phyloP scores from a whole-genome alignment of 768 basidiomycete species.

The Phanerodontia chrysosporium region DNA sequence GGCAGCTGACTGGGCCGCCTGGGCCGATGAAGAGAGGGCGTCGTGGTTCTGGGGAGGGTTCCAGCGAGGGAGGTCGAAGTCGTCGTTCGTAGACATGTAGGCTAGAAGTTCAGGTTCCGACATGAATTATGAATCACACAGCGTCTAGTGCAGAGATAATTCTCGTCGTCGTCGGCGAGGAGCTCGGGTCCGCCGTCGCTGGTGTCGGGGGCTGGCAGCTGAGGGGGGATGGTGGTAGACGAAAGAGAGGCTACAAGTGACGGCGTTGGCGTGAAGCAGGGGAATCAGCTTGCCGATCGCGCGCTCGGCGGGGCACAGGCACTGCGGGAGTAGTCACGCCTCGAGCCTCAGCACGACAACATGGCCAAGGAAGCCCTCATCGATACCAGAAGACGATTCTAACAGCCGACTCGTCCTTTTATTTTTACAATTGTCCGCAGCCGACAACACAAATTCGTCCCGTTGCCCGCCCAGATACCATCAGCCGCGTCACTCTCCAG shows the following conservation, averaged over 20 bases:
- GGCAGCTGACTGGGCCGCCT: conserved; percentile 47
- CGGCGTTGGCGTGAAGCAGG: conserved; percentile 10
- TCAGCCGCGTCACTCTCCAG: neutral
- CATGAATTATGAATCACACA: conserved; percentile 37
- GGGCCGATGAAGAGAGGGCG: conserved; percentile 53
- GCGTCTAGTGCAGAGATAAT: conserved; percentile 8
- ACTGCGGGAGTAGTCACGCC: conserved; percentile 1
- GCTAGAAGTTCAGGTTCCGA: conserved; percentile 66
- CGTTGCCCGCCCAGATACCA: neutral
- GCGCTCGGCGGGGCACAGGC: conserved; percentile 10
- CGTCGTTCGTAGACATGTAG: conserved; percentile 79
- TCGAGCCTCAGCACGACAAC: neutral
- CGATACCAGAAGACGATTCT: conserved; percentile 1
- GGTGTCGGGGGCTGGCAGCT: conserved; percentile 15
- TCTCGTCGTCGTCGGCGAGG: conserved; percentile 4
- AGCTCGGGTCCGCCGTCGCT: conserved; percentile 18
- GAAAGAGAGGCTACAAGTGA: conserved; percentile 9
- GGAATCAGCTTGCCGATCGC: conserved; percentile 14
- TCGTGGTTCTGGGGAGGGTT: conserved; percentile 43
- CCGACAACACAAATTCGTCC: neutral
- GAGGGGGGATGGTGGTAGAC: conserved; percentile 20
- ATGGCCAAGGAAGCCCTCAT: neutral
- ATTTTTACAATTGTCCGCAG: conserved; percentile 5
- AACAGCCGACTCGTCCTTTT: neutral
- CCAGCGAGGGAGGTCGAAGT: conserved; percentile 68